Base-by-base conservation (phyloP, 768 basidiomycete species). In the Mycena capillaripes region DNA sequence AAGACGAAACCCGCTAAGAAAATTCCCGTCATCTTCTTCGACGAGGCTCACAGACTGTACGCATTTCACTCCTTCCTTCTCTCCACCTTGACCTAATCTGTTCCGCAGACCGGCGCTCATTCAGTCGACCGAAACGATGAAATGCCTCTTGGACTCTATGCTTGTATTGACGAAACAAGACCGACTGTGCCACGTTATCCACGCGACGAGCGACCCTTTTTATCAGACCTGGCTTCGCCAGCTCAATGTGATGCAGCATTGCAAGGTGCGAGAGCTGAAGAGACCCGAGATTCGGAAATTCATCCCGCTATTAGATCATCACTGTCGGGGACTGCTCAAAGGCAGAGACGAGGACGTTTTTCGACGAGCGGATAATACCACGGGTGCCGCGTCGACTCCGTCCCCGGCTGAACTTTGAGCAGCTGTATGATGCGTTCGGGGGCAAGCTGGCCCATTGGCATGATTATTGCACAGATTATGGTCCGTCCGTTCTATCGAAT, bases 161-260 rank as follows among this genome's bases (percentile, higher is more conserved):
- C 89, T 95, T 23, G 95, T 95, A 17, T 83, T 96, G 65, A 95
- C 95, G 36, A 95, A 96, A 82, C 95, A 96, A 80, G 95, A 95
- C 77, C 85, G 92, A n/a, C 81, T 96, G 17, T 93, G 92, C 76
- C 93, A 95, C 77, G 91, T 95, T 76, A 90, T 95, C 60, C 93
- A 95, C 73, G 92, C 92, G 7, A 93, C 93, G 6, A 94, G 92
- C 75, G 93, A 95, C 74, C 93, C 94, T 0, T 95, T 95, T 81
- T 95, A 95, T 77, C 94, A 94, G 75, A 93, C 91, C 16, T 94
- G 92, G 93, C 84, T 95, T 55, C 86, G 93, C 71, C 93, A 94
- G 77, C 84, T 94, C 64, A 94, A 93, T 71, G 88, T 95, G 59
- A 92, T 93, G 86, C 93, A 94, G 76, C 92, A 95, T 78, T 95